Conservation (phyloP, 139 green algal genomes). For the Picochlorum sp. region DNA sequence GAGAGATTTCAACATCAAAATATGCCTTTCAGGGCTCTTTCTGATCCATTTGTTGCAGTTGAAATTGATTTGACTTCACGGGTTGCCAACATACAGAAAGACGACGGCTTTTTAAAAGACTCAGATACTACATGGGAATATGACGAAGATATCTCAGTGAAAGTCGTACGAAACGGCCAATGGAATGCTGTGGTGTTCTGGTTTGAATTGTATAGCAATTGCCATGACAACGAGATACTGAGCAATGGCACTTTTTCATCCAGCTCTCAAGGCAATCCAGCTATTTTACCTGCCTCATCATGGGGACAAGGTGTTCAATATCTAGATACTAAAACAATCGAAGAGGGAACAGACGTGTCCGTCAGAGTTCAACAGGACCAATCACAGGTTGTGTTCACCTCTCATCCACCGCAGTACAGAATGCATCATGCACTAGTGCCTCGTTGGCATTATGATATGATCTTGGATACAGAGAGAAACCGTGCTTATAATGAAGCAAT, state of each 20-base stretch:
- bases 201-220: slow-evolving; percentile 39
- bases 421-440: slow-evolving; percentile 54
- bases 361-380: slow-evolving; percentile 40
- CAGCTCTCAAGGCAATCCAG: background rate
- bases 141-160: slow-evolving; percentile 24
- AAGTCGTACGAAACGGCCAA: slow-evolving; percentile 12
- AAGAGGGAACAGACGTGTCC: slow-evolving; percentile 1
- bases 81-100: background rate
- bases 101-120: background rate
- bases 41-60: slow-evolving; percentile 33
- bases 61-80: slow-evolving; percentile 48
- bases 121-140: slow-evolving; percentile 23
- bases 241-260: background rate
- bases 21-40: slow-evolving; percentile 29
- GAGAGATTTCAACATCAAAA: slow-evolving; percentile 37
- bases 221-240: background rate
- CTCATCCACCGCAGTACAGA: slow-evolving; percentile 15
- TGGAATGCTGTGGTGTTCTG: slow-evolving; percentile 69
- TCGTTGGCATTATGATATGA: slow-evolving; percentile 82
- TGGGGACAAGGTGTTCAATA: slow-evolving; percentile 48
- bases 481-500: slow-evolving; percentile 59
- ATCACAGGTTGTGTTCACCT: slow-evolving; percentile 38
- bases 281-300: slow-evolving; percentile 7
- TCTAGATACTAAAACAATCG: slow-evolving; percentile 21
- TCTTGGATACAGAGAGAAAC: slow-evolving; percentile 60